These are phyloP conservation scores for Pleomassaria siparia DNA, from an alignment of 2,329 filamentous ascomycete species.

Conservation along the genomic window DNA sequence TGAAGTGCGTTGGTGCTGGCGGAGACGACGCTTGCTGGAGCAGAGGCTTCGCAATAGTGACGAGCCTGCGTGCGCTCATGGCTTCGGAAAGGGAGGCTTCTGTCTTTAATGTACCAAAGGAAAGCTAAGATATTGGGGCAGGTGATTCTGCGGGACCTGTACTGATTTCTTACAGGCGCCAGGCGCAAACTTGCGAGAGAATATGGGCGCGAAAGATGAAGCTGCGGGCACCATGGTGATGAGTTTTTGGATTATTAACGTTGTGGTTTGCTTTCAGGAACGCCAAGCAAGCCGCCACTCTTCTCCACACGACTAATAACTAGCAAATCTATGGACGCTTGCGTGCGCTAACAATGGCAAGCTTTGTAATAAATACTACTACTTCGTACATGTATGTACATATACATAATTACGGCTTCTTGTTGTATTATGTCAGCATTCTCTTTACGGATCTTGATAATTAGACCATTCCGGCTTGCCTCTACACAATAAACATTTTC, in stretches of 20 bases:
- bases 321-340: no score
- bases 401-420: no score
- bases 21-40: constrained; percentile 14
- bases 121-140: constrained; percentile 1
- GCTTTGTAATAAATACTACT: no score
- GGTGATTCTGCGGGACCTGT: background rate
- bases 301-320: no score
- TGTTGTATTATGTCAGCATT: no score
- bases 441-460: no score
- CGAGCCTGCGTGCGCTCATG: constrained; percentile 37
- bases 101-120: background rate
- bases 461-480: no score
- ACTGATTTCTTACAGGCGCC: background rate
- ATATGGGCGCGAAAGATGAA: background rate
- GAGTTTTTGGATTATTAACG: constrained; percentile 18
- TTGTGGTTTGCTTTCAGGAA: background rate
- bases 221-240: constrained; percentile 12
- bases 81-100: background rate
- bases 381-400: no score
- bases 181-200: background rate
- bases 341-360: no score
- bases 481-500: no score
- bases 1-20: background rate
- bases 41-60: constrained; percentile 24
- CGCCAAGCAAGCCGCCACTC: constrained; percentile 28